Evolutionary conservation across 345 rosid genomes (phyloP).

Genomic region (Moricandia arvensis): DNA sequence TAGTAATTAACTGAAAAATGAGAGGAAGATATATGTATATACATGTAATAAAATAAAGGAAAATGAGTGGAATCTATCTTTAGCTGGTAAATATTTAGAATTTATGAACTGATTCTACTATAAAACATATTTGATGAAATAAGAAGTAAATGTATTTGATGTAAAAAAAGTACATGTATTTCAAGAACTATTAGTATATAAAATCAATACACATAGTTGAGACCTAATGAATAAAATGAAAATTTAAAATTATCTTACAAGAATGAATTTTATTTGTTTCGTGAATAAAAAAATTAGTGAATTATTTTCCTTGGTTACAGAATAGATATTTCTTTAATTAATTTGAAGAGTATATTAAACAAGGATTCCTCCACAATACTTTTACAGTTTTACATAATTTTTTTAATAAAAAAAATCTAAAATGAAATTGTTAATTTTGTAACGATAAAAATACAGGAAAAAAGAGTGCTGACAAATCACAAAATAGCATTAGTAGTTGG

Average conservation of each 20-base stretch:
- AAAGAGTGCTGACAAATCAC: not conserved
- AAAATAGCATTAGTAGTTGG: not conserved
- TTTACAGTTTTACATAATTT: too few relatives aligned
- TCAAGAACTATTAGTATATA: not conserved
- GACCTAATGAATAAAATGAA: not conserved
- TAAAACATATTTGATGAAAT: not conserved
- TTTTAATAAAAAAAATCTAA: too few relatives aligned
- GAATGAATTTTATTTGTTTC: not conserved
- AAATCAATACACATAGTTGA: not conserved
- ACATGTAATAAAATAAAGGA: not conserved
- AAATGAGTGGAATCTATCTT: not conserved
- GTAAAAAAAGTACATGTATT: not conserved
- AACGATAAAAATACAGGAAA: not conserved
- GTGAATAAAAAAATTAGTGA: not conserved
- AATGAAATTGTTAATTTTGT: not conserved
- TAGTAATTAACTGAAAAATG: not conserved
- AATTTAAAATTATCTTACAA: not conserved
- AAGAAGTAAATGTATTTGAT: not conserved
- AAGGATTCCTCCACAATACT: not conserved
- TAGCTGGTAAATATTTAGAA: not conserved
- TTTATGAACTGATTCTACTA: not conserved
- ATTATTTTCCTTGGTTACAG: not conserved
- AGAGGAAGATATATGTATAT: not conserved
- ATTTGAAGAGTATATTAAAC: not conserved
- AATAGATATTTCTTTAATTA: not conserved